Percentiles rank a stretch among this genome's conserved stretches.
These are phyloP conservation scores for Cutaneotrichosporon arboriforme DNA, from an alignment of 1,284 basidiomycete genomes.

Conservation along the genomic window DNA sequence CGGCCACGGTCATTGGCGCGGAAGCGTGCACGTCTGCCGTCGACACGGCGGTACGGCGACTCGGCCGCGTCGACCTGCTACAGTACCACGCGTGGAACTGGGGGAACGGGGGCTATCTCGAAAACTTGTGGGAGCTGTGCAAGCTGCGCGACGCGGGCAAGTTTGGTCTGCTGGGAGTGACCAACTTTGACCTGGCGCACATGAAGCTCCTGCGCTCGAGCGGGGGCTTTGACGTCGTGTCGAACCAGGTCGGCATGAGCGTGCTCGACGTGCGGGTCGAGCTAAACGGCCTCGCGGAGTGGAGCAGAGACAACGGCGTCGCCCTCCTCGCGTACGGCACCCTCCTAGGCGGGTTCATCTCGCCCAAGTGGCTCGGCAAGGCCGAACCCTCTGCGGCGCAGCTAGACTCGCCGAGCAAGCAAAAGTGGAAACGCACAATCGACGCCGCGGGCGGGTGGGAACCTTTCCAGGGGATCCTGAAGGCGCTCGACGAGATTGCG, in stretches of 20 bases:
- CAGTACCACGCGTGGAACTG: constrained; percentile 1
- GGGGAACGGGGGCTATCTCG: neutral
- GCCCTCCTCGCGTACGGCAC: constrained; percentile 18
- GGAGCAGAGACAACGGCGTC: constrained; percentile 11
- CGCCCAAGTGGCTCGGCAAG: constrained; percentile 14
- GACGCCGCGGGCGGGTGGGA: constrained; percentile 21
- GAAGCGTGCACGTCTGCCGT: neutral
- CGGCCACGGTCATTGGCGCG: neutral
- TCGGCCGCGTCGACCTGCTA: neutral
- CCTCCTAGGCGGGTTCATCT: constrained; percentile 18
- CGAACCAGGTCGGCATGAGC: constrained; percentile 16
- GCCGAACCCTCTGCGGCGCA: neutral
- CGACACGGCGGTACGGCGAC: neutral
- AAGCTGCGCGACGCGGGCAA: neutral
- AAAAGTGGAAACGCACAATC: constrained; percentile 18
- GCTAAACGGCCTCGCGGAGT: constrained; percentile 10
- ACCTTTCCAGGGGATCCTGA: constrained; percentile 14
- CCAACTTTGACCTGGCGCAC: constrained; percentile 23
- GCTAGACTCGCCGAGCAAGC: too few relatives aligned
- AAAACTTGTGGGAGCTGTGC: constrained; percentile 2
- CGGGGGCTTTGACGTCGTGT: constrained; percentile 14
- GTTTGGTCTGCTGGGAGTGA: constrained; percentile 12
- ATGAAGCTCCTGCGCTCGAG: constrained; percentile 12
- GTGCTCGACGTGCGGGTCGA: constrained; percentile 19
- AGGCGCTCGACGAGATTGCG: constrained; percentile 10